Base-by-base conservation (phyloP, 1,284 basidiomycete genomes). In the Coniophora puteana region DNA sequence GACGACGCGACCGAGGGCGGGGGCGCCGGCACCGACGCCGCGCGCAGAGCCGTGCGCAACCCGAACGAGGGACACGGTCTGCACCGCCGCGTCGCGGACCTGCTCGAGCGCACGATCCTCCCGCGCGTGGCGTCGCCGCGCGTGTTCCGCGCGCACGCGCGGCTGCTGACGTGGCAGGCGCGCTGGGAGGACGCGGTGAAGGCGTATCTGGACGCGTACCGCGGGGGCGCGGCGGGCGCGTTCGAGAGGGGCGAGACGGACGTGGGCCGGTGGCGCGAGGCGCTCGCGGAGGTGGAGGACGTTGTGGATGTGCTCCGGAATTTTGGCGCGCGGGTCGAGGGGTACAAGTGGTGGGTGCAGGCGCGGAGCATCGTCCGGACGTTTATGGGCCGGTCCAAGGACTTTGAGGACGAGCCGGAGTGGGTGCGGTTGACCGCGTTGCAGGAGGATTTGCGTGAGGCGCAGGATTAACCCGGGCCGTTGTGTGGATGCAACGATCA, bases 381-480 rank as follows among this genome's bases (percentile, higher is more conserved):
- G 30, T 98, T 97, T 61, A 78, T 93, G 65, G 92, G 88, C 3
- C 71, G 83, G 38, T 82, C 83, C 48, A 79, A 69, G 59, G 86
- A 85, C 41, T 97, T 93, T 55, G 89, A 87, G 57, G 90, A 92
- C 43, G 89, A 95, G 62, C 74, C 79, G 2, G 92, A 92, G 65
- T 97, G 89, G 83, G 66, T 71, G 30, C 69, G 71, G 50, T 68
- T 98, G 51, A 71, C 73, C 50, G 78, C 63, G 41, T 56, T 86
- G 53, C 65, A 71, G 53, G 76, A 80, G 23, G 83, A 83, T 36
- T 60, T 85, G 50, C 58, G 63, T 40, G 58, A 47, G n/a, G n/a
- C n/a, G n/a, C n/a, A n/a, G n/a, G n/a, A n/a, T n/a, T n/a, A n/a
- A n/a, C n/a, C n/a, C n/a, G n/a, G 21, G 32, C 10, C 25, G 36